Base-by-base conservation (phyloP, 176 grass and related monocot genomes). In the Areca catechu region DNA sequence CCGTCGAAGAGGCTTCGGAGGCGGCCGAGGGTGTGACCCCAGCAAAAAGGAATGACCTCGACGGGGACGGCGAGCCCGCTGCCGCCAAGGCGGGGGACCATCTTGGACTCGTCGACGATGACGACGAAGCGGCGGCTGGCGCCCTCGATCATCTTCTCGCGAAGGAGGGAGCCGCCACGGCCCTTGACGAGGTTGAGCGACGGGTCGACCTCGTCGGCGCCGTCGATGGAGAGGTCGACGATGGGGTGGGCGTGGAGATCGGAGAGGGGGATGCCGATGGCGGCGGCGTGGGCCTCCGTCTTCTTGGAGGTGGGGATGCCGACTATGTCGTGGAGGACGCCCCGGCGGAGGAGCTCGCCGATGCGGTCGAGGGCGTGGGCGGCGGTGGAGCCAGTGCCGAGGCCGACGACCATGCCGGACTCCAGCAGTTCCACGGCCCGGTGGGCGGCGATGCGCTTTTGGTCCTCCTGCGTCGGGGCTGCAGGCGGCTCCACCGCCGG, bases 61-160 rank as follows among this genome's bases (percentile, higher is more conserved):
- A 62, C 60, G 5, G 30, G 60, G 1, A 62, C 4, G 0, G 19
- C 60, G 4, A 49, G 60, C 37, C 30, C 18, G 37, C 60, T 62
- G 34, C 4, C 19, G 10, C 60, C 60, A 4, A 62, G 60, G 30
- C 37, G 34, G 3, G 60, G 30, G 34, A 49, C 19, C 12, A 62
- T 30, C 60, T 62, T 62, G 19, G 37, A 62, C 34, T 62, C 34
- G 10, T 62, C 60, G 30, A 62, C 37, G 60, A 62, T 62, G 30
- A 62, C 30, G 10, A 48, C 30, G 60, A 62, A 62, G 19, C 19
- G 37, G 3, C 30, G 30, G 19, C 60, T 49, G 34, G 37, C 60
- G 1, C 60, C 60, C 34, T 49, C 60, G 14, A 62, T 43, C 60
- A 62, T 62, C 34, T 48, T 62, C 30, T 62, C 19, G 4, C 30